phyloP scores from a whole-genome alignment of 140 eudicot species.

The Anethum foeniculum region DNA sequence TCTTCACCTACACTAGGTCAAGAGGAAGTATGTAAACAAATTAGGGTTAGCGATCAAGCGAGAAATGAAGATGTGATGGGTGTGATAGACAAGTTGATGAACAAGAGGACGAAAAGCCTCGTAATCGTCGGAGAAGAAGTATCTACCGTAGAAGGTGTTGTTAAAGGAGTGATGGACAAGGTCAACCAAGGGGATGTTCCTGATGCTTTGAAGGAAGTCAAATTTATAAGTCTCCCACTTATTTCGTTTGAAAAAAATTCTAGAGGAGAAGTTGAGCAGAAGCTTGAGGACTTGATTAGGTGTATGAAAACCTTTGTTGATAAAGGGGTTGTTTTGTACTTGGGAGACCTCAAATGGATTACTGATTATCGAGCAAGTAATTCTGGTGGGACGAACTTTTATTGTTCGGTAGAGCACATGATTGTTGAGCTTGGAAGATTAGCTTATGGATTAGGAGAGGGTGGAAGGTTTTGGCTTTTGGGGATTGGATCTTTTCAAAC shows the following conservation, averaged over 20 bases:
- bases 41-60: conserved; percentile 13
- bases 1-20: conserved; percentile 4
- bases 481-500: conserved; percentile 80
- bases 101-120: conserved; percentile 31
- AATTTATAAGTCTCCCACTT: conserved; percentile 48
- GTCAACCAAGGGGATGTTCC: conserved; percentile 53
- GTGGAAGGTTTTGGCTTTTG: conserved; percentile 53
- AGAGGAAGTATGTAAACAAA: not conserved
- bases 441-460: conserved; percentile 32
- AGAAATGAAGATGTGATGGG: conserved; percentile 50
- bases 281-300: conserved; percentile 42
- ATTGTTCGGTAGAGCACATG: conserved; percentile 72
- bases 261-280: conserved; percentile 50
- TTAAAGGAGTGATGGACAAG: conserved; percentile 49
- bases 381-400: conserved; percentile 25
- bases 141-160: conserved; percentile 42
- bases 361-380: conserved; percentile 44
- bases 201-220: conserved; percentile 47
- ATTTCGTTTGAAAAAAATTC: conserved; percentile 41
- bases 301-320: conserved; percentile 40
- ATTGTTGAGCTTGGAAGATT: conserved; percentile 61
- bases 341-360: conserved; percentile 85
- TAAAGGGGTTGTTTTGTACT: conserved; percentile 59
- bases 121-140: conserved; percentile 71
- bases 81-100: conserved; percentile 40